These are phyloP conservation scores for Aspergillus avenaceus DNA, from an alignment of 495 filamentous ascomycete species.

Conservation along the genomic window DNA sequence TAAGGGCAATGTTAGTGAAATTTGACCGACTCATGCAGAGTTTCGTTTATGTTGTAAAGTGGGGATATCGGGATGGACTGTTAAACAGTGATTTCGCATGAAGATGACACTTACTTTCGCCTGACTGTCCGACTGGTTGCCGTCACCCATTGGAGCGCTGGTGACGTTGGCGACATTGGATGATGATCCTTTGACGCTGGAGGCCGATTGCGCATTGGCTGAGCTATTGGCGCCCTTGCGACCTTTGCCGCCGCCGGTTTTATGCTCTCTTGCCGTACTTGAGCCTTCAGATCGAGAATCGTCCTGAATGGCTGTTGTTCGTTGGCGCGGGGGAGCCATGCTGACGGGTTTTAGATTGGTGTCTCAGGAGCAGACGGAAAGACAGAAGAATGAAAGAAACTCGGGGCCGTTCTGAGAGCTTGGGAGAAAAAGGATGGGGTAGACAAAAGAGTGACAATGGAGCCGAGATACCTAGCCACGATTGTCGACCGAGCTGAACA, in stretches of 20 bases:
- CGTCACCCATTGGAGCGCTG: constrained; percentile 28
- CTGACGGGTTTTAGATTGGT: constrained; percentile 1
- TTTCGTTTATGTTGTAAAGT: neutral
- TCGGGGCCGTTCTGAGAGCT: constrained; percentile 2
- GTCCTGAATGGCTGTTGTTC: constrained; percentile 38
- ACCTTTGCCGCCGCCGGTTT: constrained; percentile 26
- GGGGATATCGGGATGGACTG: neutral
- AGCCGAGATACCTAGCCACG: constrained; percentile 6
- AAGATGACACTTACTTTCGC: constrained; percentile 28
- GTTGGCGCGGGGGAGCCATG: constrained; percentile 48
- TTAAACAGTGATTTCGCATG: neutral
- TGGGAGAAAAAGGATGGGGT: neutral
- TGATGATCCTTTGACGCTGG: constrained; percentile 16
- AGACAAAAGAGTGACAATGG: neutral
- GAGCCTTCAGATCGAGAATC: constrained; percentile 54
- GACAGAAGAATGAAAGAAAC: neutral
- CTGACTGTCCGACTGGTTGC: constrained; percentile 23
- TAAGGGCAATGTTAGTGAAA: constrained; percentile 6
- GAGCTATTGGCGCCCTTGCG: constrained; percentile 26
- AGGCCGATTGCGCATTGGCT: neutral
- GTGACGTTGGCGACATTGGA: constrained; percentile 32
- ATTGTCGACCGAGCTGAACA: constrained; percentile 1
- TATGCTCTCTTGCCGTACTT: constrained; percentile 46
- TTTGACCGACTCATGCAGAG: no score
- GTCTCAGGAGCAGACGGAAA: neutral